Percentiles rank a stretch among this genome's conserved stretches.
Evolutionary conservation across 345 rosid species (phyloP).

Genomic region (Lepidium sativum): DNA sequence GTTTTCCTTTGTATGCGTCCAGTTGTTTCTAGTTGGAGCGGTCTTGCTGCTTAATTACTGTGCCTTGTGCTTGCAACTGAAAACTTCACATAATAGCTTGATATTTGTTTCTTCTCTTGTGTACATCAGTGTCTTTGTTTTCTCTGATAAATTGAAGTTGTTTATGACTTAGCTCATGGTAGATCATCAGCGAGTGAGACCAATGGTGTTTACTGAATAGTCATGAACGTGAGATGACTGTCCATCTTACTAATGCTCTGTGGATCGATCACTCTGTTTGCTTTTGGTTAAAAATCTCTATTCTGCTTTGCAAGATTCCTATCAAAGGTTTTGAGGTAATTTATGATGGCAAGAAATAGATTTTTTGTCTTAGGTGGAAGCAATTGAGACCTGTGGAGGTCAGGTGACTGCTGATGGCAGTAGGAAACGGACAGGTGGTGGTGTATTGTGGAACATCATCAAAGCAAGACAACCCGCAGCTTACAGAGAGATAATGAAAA

Average conservation of each 20-base stretch:
- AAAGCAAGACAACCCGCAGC: conserved; percentile 71
- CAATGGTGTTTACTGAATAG: background rate
- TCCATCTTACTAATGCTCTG: background rate
- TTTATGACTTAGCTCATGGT: background rate
- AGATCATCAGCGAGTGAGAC: background rate
- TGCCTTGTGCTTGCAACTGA: conserved; percentile 35
- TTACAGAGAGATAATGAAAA: conserved; percentile 75
- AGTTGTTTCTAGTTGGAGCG: conserved; percentile 36
- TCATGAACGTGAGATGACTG: background rate
- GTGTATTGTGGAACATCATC: conserved; percentile 77
- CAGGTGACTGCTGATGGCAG: conserved; percentile 88
- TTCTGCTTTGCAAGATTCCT: background rate
- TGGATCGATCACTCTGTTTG: background rate
- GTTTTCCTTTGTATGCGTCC: background rate
- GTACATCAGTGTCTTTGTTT: conserved; percentile 27
- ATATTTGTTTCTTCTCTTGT: conserved; percentile 24
- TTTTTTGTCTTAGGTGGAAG: conserved; percentile 54
- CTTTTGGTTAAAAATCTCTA: background rate
- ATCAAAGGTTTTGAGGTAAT: background rate
- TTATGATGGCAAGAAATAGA: conserved; percentile 13
- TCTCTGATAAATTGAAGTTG: background rate
- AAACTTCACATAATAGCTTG: conserved; percentile 26
- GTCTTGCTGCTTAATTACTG: conserved; percentile 37
- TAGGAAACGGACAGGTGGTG: conserved; percentile 74
- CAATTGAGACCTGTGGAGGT: conserved; percentile 83